Percentiles rank a stretch among this genome's conserved stretches.
Conservation (phyloP, 768 basidiomycete species). For the Tulasnella calospora region DNA sequence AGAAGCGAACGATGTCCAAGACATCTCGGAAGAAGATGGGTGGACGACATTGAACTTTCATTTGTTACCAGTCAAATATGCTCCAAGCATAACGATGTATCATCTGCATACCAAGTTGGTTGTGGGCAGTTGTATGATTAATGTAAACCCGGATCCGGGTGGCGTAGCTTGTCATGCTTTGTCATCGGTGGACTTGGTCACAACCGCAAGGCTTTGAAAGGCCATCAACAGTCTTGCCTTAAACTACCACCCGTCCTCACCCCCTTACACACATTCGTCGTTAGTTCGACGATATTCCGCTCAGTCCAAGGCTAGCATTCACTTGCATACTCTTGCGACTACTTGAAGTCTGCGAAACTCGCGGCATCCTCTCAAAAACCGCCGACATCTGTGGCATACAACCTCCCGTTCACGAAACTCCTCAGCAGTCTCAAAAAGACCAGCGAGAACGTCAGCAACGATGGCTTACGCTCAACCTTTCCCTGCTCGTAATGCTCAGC, state of each 20-base stretch:
- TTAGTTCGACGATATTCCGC: neutral
- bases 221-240: neutral
- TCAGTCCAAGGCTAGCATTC: slow-evolving; percentile 5
- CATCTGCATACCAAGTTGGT: neutral
- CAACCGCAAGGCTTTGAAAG: neutral
- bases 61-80: neutral
- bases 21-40: slow-evolving; percentile 13
- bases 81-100: neutral
- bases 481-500: slow-evolving; percentile 42
- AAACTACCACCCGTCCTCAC: slow-evolving; percentile 14
- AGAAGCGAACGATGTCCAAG: slow-evolving; percentile 6
- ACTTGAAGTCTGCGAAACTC: neutral
- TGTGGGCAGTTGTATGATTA: neutral
- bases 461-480: slow-evolving; percentile 44
- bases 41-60: neutral
- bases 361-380: neutral
- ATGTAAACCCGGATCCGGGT: neutral
- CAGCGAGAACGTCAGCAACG: neutral
- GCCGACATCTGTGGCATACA: neutral
- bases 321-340: slow-evolving; percentile 9
- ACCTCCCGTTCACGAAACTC: neutral
- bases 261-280: neutral
- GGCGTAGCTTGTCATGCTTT: slow-evolving; percentile 2
- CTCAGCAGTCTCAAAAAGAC: neutral
- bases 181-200: slow-evolving; percentile 1